Percentiles rank a stretch among this genome's conserved stretches.
Conservation (phyloP, 371 early-diverging fungal genomes). For the Funneliformis caledonium region DNA sequence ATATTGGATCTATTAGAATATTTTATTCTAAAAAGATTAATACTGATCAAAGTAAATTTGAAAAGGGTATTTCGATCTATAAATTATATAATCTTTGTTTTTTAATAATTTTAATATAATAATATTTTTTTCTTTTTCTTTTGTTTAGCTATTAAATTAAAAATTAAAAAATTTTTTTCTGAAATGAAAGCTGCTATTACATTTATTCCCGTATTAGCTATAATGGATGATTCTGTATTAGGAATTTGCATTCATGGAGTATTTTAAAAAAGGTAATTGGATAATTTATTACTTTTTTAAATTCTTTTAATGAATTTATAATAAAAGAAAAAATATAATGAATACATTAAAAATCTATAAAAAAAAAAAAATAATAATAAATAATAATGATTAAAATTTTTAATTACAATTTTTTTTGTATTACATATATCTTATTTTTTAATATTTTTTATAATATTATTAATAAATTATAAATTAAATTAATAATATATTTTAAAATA, state of each 20-base stretch:
- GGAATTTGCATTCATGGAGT: conserved; percentile 28
- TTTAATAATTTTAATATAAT: background rate
- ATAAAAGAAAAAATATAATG: too few relatives aligned
- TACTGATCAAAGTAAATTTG: background rate
- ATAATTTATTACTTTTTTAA: too few relatives aligned
- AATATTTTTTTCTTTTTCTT: background rate
- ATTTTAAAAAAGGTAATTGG: background rate
- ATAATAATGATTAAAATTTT: too few relatives aligned
- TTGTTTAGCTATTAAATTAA: conserved; percentile 11
- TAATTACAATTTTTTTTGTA: too few relatives aligned
- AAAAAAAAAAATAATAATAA: too few relatives aligned
- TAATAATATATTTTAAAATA: too few relatives aligned
- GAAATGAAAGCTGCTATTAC: background rate
- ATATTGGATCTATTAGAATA: conserved; percentile 16
- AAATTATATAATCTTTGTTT: background rate
- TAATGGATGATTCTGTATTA: background rate
- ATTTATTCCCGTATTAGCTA: conserved; percentile 28
- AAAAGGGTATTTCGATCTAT: conserved; percentile 20
- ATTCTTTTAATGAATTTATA: too few relatives aligned
- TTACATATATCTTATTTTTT: too few relatives aligned
- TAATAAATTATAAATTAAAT: too few relatives aligned
- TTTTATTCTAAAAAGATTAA: conserved; percentile 35
- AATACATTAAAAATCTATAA: too few relatives aligned
- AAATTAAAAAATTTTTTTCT: background rate
- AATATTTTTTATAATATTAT: too few relatives aligned